Conservation (phyloP, 108 stramenopile genomes). For the Chaetoceros muelleri region DNA sequence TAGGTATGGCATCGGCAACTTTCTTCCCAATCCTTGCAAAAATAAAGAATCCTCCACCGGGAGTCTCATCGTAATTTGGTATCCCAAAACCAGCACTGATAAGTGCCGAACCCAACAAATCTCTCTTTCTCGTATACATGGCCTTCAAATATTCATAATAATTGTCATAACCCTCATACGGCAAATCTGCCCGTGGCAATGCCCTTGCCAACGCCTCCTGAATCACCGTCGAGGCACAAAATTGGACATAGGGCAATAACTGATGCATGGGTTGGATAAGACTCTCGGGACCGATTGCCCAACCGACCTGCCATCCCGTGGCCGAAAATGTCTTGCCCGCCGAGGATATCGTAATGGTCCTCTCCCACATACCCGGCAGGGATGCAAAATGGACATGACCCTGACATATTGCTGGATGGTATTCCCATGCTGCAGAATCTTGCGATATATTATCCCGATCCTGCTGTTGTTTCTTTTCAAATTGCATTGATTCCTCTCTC, state of each 20-base stretch:
- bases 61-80: conserved; percentile 58
- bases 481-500: background rate
- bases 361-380: conserved; percentile 83
- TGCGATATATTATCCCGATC: too few relatives aligned
- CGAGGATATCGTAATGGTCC: conserved; percentile 92
- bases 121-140: conserved; percentile 80
- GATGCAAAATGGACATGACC: conserved; percentile 85
- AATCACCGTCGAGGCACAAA: conserved; percentile 89
- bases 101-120: conserved; percentile 55
- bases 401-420: conserved; percentile 21
- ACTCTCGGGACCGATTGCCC: conserved; percentile 84
- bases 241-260: conserved; percentile 89
- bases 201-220: conserved; percentile 85
- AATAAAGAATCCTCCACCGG: conserved; percentile 93
- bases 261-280: conserved; percentile 68
- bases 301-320: conserved; percentile 99
- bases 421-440: too few relatives aligned
- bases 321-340: conserved; percentile 98
- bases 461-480: background rate
- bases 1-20: conserved; percentile 37
- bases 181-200: conserved; percentile 70
- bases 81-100: conserved; percentile 63
- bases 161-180: conserved; percentile 63
- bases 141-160: conserved; percentile 71
- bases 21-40: conserved; percentile 75